Evolutionary conservation across 257 asterid species (phyloP), one percentile per base, ranked within the genome.

Genomic region (Catharanthus roseus): DNA sequence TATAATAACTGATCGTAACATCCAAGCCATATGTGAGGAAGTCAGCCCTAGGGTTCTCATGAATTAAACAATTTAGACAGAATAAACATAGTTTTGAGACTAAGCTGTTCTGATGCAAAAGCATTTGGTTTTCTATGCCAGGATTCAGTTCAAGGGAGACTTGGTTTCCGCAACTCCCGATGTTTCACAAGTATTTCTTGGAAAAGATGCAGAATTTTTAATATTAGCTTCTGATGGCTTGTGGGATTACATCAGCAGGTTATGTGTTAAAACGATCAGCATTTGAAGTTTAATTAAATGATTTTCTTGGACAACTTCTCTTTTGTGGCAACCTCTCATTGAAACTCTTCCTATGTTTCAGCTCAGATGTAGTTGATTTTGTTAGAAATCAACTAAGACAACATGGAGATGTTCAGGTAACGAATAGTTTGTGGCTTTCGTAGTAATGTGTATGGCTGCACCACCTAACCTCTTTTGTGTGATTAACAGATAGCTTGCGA

Each of bases 181-280:
- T 86, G 90, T 91, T 74, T 84, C 78, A 77, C 95, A 86, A 83
- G 85, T 86, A 42, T 72, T 78, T 70, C 85, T 91, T 45, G 93
- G 90, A 82, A 70, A 93, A 7, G 99, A 91, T 74, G 76, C 82
- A 9, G 99, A 95, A 75, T 91, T 90, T 71, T 21, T 90, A 56
- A 60, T 95, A 62, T 77, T 91, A 77, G 99, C 97, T 18, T 89
- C 97, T 55, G 99, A 95, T 87, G 97, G 97, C 67, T 83, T 95
- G 87, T 89, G 99, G 99, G 99, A 95, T 81, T 95, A 91, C 82
- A 68, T 91, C 51, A 88, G 81, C 75, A 83, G 96, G 97, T 89
- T 68, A 65, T n/a, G 12, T 33, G 34, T 10, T 39, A 29, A 3
- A 29, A 41, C 24, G 60, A 29, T 58, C 41, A 33, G 67, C 16